Conservation (phyloP, 306 rosid genomes). For the Cotoneaster glaucophyllus region DNA sequence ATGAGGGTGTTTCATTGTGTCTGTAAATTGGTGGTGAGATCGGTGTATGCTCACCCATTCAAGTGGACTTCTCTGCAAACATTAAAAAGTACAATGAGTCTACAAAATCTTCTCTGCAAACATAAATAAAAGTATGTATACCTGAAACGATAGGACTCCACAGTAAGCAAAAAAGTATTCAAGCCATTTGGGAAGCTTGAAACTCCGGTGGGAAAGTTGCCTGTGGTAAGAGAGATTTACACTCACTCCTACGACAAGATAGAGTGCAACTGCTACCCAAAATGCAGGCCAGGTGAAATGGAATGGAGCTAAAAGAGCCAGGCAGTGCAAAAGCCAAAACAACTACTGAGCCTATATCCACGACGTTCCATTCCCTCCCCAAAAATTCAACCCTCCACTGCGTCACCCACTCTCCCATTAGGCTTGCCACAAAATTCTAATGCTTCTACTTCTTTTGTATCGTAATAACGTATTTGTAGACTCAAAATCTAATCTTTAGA, state of each 20-base stretch:
- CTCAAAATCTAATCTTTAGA: background rate
- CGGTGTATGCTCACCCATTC: constrained; percentile 93
- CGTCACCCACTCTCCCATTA: background rate
- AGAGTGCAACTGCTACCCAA: constrained; percentile 52
- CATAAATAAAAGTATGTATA: background rate
- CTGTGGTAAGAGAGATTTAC: constrained; percentile 71
- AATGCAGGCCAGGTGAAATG: constrained; percentile 61
- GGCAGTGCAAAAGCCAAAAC: constrained; percentile 53
- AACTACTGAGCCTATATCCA: constrained; percentile 51
- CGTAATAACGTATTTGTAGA: background rate
- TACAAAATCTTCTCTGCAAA: background rate
- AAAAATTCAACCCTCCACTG: constrained; percentile 14
- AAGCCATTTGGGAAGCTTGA: constrained; percentile 80
- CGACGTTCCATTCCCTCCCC: constrained; percentile 69
- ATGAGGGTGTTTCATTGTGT: constrained; percentile 76
- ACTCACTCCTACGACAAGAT: constrained; percentile 60
- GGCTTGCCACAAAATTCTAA: background rate
- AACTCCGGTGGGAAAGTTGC: constrained; percentile 30
- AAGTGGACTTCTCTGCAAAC: constrained; percentile 64
- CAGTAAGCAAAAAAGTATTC: constrained; percentile 75
- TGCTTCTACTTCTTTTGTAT: background rate
- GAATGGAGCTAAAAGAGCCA: constrained; percentile 67
- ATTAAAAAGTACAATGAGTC: background rate
- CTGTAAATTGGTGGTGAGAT: constrained; percentile 76
- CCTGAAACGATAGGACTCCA: constrained; percentile 80